phyloP scores from a whole-genome alignment of 2,329 filamentous ascomycete genomes.

The Trichoderma aggressivum region DNA sequence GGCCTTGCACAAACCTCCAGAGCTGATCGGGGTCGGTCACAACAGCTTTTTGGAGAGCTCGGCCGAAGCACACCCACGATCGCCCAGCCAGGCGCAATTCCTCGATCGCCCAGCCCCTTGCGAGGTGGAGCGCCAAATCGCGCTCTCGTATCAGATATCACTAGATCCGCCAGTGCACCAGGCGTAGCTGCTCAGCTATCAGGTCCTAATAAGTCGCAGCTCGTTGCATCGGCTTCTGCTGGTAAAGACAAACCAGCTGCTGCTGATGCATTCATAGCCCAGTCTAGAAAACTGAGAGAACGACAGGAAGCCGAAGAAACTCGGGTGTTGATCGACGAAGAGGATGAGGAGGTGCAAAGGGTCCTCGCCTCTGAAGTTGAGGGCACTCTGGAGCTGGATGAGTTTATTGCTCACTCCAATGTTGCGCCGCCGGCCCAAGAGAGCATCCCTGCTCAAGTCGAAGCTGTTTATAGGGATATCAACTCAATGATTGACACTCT shows the following conservation, averaged over 20 bases:
- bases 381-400: slow-evolving; percentile 60
- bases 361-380: slow-evolving; percentile 59
- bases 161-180: slow-evolving; percentile 59
- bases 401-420: slow-evolving; percentile 63
- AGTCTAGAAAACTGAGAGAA: slow-evolving; percentile 51
- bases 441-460: slow-evolving; percentile 60
- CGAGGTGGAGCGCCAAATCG: slow-evolving; percentile 55
- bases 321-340: slow-evolving; percentile 60
- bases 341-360: slow-evolving; percentile 65
- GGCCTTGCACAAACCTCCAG: slow-evolving; percentile 41
- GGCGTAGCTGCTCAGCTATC: slow-evolving; percentile 56
- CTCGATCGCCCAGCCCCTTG: slow-evolving; percentile 70
- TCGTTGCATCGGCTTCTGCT: slow-evolving; percentile 37
- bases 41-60: slow-evolving; percentile 55
- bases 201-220: slow-evolving; percentile 37
- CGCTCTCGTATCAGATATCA: slow-evolving; percentile 46
- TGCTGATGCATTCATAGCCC: slow-evolving; percentile 47
- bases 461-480: slow-evolving; percentile 72
- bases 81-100: slow-evolving; percentile 54
- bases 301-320: slow-evolving; percentile 56
- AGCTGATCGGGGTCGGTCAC: slow-evolving; percentile 42
- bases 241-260: slow-evolving; percentile 36
- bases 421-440: slow-evolving; percentile 51
- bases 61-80: slow-evolving; percentile 50
- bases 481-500: slow-evolving; percentile 94